Percentiles rank a stretch among this genome's conserved stretches.
These are phyloP conservation scores for barrel medic (Medicago truncatula) DNA, from an alignment of 306 rosid species.

Conservation along the genomic window MtrunA17r5.0-ANR NC_053042.1:55409001-55409500, in stretches of 20 bases:
- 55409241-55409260: slow-evolving; percentile 96
- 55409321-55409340: slow-evolving; percentile 26
- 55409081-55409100: slow-evolving; percentile 92
- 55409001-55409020: slow-evolving; percentile 34
- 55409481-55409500: slow-evolving; percentile 24
- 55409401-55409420: slow-evolving; percentile 15
- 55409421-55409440: slow-evolving; percentile 36
- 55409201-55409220: slow-evolving; percentile 39
- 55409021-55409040: slow-evolving; percentile 96
- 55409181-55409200: slow-evolving; percentile 38
- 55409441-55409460: slow-evolving; percentile 38
- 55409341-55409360: slow-evolving; percentile 31
- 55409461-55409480: slow-evolving; percentile 23
- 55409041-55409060: slow-evolving; percentile 90
- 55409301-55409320: slow-evolving; percentile 30
- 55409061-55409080: slow-evolving; percentile 95
- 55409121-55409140: slow-evolving; percentile 62
- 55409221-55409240: slow-evolving; percentile 75
- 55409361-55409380: slow-evolving; percentile 34
- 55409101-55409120: slow-evolving; percentile 93
- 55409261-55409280: slow-evolving; percentile 81
- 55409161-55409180: not conserved
- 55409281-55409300: slow-evolving; percentile 87
- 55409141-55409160: slow-evolving; percentile 14
- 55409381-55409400: slow-evolving; percentile 15